These are phyloP conservation scores for Maudiozyma turicensis DNA, from an alignment of 805 yeast species.

Conservation along the genomic window DNA sequence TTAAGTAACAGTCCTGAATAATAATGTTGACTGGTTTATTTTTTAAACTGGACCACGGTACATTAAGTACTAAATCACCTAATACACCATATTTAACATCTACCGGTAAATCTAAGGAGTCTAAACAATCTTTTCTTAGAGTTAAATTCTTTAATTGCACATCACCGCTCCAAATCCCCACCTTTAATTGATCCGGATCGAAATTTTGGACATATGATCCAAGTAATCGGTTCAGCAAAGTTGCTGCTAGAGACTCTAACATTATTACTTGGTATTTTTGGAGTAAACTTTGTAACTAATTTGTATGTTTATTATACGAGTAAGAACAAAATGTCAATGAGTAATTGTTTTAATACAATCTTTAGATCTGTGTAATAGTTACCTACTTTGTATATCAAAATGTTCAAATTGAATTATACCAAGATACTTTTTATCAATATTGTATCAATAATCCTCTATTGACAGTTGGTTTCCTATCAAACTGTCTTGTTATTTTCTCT, in stretches of 20 bases:
- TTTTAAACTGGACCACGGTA: slow-evolving; percentile 94
- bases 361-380: no score
- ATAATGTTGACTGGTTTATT: slow-evolving; percentile 83
- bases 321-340: no score
- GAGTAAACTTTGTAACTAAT: neutral
- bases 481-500: no score
- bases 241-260: slow-evolving; percentile 32
- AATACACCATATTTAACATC: slow-evolving; percentile 83
- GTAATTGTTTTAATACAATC: no score
- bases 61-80: slow-evolving; percentile 81
- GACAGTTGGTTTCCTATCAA: no score
- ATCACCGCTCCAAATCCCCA: slow-evolving; percentile 97
- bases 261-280: slow-evolving; percentile 7
- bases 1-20: slow-evolving; percentile 76
- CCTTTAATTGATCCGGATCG: slow-evolving; percentile 88
- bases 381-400: no score
- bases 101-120: slow-evolving; percentile 74
- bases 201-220: slow-evolving; percentile 80
- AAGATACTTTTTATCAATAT: no score
- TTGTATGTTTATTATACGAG: no score
- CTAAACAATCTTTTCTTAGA: slow-evolving; percentile 81
- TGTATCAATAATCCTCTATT: no score
- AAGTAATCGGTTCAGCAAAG: slow-evolving; percentile 25
- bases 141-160: slow-evolving; percentile 72
- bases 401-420: no score